These are phyloP conservation scores for Debaryomycetaceae sp. DNA, from an alignment of 1,139 yeast genomes.

Conservation along the genomic window DNA sequence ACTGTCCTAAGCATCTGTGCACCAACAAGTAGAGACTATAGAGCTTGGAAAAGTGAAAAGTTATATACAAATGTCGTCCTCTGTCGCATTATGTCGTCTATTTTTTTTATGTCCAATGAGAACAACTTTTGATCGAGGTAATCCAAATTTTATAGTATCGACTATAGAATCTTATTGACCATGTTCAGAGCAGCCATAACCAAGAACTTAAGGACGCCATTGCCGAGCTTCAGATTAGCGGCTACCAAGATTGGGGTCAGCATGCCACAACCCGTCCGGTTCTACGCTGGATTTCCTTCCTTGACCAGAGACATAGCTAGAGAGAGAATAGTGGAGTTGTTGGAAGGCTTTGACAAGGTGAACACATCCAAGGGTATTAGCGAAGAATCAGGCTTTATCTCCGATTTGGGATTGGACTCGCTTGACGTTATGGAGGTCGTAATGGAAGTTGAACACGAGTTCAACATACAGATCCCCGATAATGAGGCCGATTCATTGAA, in stretches of 20 bases:
- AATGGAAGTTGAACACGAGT: constrained; percentile 85
- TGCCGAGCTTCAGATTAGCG: constrained; percentile 12
- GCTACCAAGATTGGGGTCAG: constrained; percentile 10
- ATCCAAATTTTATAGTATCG: neutral
- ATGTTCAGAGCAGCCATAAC: constrained; percentile 36
- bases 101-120: neutral
- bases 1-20: constrained; percentile 1
- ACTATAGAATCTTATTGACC: constrained; percentile 2
- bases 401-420: constrained; percentile 82
- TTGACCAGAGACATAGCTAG: constrained; percentile 68
- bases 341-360: constrained; percentile 78
- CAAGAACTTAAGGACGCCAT: constrained; percentile 26
- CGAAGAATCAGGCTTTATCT: constrained; percentile 59
- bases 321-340: constrained; percentile 72
- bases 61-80: constrained; percentile 1
- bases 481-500: constrained; percentile 79
- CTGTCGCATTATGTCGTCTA: constrained; percentile 1
- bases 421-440: constrained; percentile 86
- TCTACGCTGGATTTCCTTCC: constrained; percentile 62
- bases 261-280: constrained; percentile 28
- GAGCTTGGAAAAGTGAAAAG: neutral
- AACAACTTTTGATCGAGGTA: neutral
- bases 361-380: constrained; percentile 46
- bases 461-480: constrained; percentile 78
- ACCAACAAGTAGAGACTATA: neutral